Percentiles rank a stretch among this genome's conserved stretches.
Evolutionary conservation across 2,329 filamentous ascomycete genomes (phyloP).

Genomic region (Diaporthe capsici): DNA sequence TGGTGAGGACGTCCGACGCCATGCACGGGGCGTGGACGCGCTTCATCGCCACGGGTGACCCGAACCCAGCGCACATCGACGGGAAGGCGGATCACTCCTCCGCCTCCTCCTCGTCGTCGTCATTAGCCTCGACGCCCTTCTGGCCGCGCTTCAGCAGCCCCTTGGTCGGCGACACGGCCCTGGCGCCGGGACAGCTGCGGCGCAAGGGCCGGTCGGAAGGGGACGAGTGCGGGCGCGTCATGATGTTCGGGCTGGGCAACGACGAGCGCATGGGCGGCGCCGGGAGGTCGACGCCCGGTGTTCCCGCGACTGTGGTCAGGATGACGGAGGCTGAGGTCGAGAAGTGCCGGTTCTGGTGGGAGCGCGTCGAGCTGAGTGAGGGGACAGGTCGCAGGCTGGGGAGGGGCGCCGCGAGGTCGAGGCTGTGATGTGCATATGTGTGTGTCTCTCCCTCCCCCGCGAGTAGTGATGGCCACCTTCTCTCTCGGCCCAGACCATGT

Average conservation of each 20-base stretch:
- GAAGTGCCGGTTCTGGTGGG: slow-evolving; percentile 74
- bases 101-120: background rate
- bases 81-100: slow-evolving; percentile 30
- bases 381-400: slow-evolving; percentile 52
- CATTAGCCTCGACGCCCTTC: slow-evolving; percentile 48
- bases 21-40: slow-evolving; percentile 62
- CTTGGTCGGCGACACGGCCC: slow-evolving; percentile 25
- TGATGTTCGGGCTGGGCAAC: slow-evolving; percentile 73
- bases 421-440: slow-evolving; percentile 4
- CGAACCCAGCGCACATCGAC: slow-evolving; percentile 42
- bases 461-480: background rate
- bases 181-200: slow-evolving; percentile 30
- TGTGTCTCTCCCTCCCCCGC: background rate
- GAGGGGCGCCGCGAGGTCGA: background rate
- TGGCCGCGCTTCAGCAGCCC: slow-evolving; percentile 54
- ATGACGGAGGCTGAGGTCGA: slow-evolving; percentile 60
- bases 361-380: slow-evolving; percentile 62
- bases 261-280: slow-evolving; percentile 61
- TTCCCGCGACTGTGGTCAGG: slow-evolving; percentile 58
- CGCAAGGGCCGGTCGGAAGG: slow-evolving; percentile 27
- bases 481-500: background rate
- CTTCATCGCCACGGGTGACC: slow-evolving; percentile 48
- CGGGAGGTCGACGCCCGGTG: slow-evolving; percentile 55
- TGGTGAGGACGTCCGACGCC: slow-evolving; percentile 53
- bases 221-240: slow-evolving; percentile 53